Conservation (phyloP, 441 rosid genomes). For the Biscutella laevigata region DNA sequence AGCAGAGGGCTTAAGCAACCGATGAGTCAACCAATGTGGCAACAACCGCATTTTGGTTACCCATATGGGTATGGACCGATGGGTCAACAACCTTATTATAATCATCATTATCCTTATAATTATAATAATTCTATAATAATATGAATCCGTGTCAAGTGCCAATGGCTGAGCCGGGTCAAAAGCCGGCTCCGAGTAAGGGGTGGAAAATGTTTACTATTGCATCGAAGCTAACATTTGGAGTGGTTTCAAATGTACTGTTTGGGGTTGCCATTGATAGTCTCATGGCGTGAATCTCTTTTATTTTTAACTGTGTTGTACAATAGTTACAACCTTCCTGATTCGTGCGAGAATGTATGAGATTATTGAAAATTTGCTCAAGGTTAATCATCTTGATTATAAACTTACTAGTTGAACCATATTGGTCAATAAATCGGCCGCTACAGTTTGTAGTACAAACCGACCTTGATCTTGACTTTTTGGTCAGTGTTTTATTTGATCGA, state of each 20-base stretch:
- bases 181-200: not conserved
- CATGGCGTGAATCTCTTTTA: not conserved
- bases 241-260: conserved; percentile 17
- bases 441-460: too few relatives aligned
- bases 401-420: too few relatives aligned
- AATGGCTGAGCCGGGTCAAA: not conserved
- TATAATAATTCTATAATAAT: not conserved
- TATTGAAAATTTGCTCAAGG: too few relatives aligned
- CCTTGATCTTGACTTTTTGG: too few relatives aligned
- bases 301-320: not conserved
- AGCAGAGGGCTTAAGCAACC: conserved; percentile 4
- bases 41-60: conserved; percentile 6
- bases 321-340: too few relatives aligned
- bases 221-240: conserved; percentile 18
- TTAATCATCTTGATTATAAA: too few relatives aligned
- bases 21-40: conserved; percentile 9
- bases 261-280: conserved; percentile 11
- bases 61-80: conserved; percentile 5
- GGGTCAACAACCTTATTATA: conserved; percentile 4
- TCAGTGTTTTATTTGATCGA: too few relatives aligned
- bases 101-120: not conserved
- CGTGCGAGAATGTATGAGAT: too few relatives aligned
- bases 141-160: conserved; percentile 10
- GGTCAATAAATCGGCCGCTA: too few relatives aligned
- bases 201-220: conserved; percentile 22